Evolutionary conservation across 2,329 filamentous ascomycete genomes (phyloP), one percentile per base, ranked within the genome.

Genomic region (Leptoxyphium fumago): DNA sequence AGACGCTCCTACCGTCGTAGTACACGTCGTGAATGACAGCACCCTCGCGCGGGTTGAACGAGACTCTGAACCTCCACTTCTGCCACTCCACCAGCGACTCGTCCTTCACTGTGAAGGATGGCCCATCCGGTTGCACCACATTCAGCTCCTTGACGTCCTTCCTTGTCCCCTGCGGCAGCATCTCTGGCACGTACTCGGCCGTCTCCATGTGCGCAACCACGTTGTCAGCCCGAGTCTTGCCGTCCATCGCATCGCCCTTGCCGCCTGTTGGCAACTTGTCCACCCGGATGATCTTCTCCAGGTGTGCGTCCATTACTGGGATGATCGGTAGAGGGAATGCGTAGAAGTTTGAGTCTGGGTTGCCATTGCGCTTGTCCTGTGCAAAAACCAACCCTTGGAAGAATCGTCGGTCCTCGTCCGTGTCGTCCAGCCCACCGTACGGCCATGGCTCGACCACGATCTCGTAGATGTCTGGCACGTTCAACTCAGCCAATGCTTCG

Each of bases 61-160:
- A 74, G 18, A 79, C 65, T 41, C 74, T 66, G 60, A 79, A 74
- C 1, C 63, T 63, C 76, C 76, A 80, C 50, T 78, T 83, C 58
- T 83, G 79, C 80, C 80, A 69, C 38, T 68, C 61, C 10, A 70
- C 60, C 3, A 66, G 51, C 13, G 60, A 63, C 26, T 67, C 61
- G 21, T 67, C 59, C 2, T 58, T 64, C 9, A 82, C 68, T 0
- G 62, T 66, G 61, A 86, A 85, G 1, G 76, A 81, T 0, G 80
- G 72, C 0, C 81, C 81, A 28, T 83, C 75, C 0, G 77, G 77
- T 49, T 89, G 84, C 1, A 76, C 70, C 39, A 89, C 77, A 51
- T 84, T 75, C 55, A 87, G 73, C 5, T 82, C 81, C 61, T 84
- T 85, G 13, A 69, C 53, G 44, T 68, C 65, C 39, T 63, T 60